Base-by-base conservation (phyloP, 345 rosid genomes). In the Odontarrhena argentea region DNA sequence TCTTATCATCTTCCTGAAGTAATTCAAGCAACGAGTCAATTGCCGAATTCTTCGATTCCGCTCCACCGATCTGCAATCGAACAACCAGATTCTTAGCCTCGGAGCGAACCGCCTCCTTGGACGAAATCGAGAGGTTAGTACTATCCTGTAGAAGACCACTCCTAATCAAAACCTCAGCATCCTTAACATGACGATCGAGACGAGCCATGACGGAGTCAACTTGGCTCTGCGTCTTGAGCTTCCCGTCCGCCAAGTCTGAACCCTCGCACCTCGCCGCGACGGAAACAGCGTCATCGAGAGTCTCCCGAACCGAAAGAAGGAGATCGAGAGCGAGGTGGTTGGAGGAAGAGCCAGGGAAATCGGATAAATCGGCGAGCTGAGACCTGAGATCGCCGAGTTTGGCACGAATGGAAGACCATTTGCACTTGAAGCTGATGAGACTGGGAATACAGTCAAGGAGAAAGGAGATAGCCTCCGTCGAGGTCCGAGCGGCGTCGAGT, bases 201-300 rank as follows among this genome's bases (percentile, higher is more conserved):
- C 75, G 79, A 7, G 97, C 84, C 69, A 84, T 64, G 60, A 86
- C 66, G 9, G 96, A 84, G 63, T 93, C 97, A 41, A 93, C 79
- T 22, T 88, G 89, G 53, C 95, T 93, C 83, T 93, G 98, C 26
- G 98, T 88, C 66, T 71, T 79, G 66, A 93, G 92, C 79, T 93
- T 93, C 3, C 97, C 97, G 36, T 86, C 80, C 3, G 83, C 51
- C 46, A 91, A 84, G 71, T 74, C 73, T 10, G 73, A 26, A 6
- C 68, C 47, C 24, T 81, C 78, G 14, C 96, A 93, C 42, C 80
- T 83, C 34, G 66, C 52, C 41, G 87, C 85, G 1, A 87, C 72
- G 8, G 73, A 54, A 13, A 81, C 64, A 9, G 92, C 88, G 43
- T 78, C 87, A 61, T 61, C 54, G 2, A 93, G 77, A n/a, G 96